These are phyloP conservation scores for Calonectria pteridis DNA, from an alignment of 2,329 filamentous ascomycete species.

Conservation along the genomic window DNA sequence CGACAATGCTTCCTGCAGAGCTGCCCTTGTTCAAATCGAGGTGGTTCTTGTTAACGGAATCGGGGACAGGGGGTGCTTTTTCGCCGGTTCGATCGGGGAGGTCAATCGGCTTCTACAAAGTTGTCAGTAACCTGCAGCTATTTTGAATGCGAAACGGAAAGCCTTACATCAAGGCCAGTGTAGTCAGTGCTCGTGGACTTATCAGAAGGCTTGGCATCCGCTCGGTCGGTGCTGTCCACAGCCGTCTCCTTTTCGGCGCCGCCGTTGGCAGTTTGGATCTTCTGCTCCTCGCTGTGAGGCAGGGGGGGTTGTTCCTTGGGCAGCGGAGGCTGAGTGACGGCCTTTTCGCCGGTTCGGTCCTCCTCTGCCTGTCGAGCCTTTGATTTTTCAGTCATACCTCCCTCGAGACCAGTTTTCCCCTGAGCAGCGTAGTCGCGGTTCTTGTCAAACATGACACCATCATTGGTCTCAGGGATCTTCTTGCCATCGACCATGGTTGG, in stretches of 20 bases:
- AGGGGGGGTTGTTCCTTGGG: conserved; percentile 89
- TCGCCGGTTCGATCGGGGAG: conserved; percentile 84
- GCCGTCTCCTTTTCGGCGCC: conserved; percentile 52
- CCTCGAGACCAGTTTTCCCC: conserved; percentile 89
- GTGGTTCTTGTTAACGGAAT: conserved; percentile 74
- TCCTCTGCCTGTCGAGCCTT: conserved; percentile 80
- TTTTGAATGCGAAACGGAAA: not conserved
- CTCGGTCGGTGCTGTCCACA: conserved; percentile 2
- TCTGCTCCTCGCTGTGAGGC: conserved; percentile 84
- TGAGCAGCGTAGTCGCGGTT: conserved; percentile 80
- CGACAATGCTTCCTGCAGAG: conserved; percentile 34
- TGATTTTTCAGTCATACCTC: conserved; percentile 88
- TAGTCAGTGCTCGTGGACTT: conserved; percentile 54
- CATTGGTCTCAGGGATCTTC: conserved; percentile 72
- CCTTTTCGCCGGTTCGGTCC: conserved; percentile 72
- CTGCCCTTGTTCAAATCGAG: conserved; percentile 59
- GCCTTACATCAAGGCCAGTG: conserved; percentile 52
- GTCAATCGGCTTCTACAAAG: conserved; percentile 79
- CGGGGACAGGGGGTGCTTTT: conserved; percentile 76
- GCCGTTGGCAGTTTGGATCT: conserved; percentile 62
- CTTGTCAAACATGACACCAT: conserved; percentile 95
- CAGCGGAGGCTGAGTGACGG: conserved; percentile 81
- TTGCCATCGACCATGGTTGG: conserved; percentile 69
- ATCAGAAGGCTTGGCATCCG: conserved; percentile 48
- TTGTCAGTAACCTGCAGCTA: conserved; percentile 32